Conservation (phyloP, 2,329 filamentous ascomycete species). For the Myriosclerotinia curreyana region DNA sequence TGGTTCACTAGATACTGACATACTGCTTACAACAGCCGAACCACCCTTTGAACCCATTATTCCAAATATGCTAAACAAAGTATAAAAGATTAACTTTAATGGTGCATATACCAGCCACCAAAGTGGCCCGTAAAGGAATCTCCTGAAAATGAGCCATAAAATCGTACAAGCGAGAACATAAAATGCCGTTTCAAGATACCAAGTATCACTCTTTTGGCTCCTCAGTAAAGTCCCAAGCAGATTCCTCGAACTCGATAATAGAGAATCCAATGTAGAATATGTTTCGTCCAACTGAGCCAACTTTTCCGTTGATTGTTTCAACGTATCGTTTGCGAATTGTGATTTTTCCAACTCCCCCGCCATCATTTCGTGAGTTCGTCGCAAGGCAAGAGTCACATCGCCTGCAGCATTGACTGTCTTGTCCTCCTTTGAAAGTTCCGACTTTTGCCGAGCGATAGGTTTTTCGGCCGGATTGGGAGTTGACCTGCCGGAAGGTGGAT, state of each 20-base stretch:
- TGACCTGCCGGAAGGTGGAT: conserved; percentile 28
- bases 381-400: conserved; percentile 80
- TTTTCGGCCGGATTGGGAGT: conserved; percentile 42
- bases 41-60: conserved; percentile 33
- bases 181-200: conserved; percentile 91
- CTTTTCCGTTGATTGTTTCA: conserved; percentile 79
- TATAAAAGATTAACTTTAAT: conserved; percentile 62
- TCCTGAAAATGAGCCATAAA: conserved; percentile 79
- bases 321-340: conserved; percentile 84
- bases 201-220: conserved; percentile 94
- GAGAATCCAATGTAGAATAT: conserved; percentile 74
- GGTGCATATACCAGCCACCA: conserved; percentile 90
- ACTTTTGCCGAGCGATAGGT: conserved; percentile 26
- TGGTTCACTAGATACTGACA: conserved; percentile 24
- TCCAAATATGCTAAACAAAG: conserved; percentile 55
- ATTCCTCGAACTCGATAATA: conserved; percentile 70
- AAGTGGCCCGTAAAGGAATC: conserved; percentile 81
- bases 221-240: conserved; percentile 75
- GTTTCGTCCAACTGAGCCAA: conserved; percentile 76
- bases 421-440: conserved; percentile 57
- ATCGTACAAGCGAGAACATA: conserved; percentile 77
- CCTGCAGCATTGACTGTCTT: conserved; percentile 70
- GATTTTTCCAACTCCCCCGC: conserved; percentile 79
- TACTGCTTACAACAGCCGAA: conserved; percentile 18
- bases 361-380: conserved; percentile 84